Evolutionary conservation across 768 basidiomycete species (phyloP), one percentile per base, ranked within the genome.

Genomic region (Naematelia aurantialba): DNA sequence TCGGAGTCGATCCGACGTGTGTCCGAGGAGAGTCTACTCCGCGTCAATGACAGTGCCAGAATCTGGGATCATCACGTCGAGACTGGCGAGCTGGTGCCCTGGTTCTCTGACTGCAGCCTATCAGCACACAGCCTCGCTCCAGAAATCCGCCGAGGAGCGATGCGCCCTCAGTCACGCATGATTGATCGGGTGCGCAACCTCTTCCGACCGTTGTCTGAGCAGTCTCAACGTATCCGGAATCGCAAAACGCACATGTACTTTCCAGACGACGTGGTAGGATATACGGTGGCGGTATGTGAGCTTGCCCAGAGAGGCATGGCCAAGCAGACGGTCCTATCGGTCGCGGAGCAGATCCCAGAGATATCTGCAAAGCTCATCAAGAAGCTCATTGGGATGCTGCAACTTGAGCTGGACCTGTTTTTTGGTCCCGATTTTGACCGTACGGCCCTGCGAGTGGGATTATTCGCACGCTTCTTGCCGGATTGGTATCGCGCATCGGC

Each of bases 401-500:
- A 70, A 17, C 63, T 69, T 17, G 72, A 75, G 44, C 56, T 74
- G 13, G 73, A 74, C 48, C 21, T 72, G 13, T 72, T 58, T 52
- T 73, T 73, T 55, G 72, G 72, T 1, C 60, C 59, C 5, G 30
- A 52, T 17, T 69, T 60, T 50, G 72, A 73, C 59, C 59, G 72
- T 5, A 69, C 74, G 4, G 63, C 68, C 3, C 60, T 73, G 4
- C 66, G 73, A 17, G 70, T 76, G 13, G 67, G 71, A 0, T 87
- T 96, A 67, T 86, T 94, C 78, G 93, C 93, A 67, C 84, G 92
- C 17, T 79, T 96, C 24, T 73, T 94, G 30, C 91, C 92, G 0
- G 91, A 94, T 76, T 93, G 91, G 90, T 91, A 89, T 24, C 87
- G 89, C 0, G 80, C 91, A 58, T 88, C 86, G 3, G 86, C 89